Base-by-base conservation (phyloP, 768 basidiomycete genomes). In the Trametopsis cervina region DNA sequence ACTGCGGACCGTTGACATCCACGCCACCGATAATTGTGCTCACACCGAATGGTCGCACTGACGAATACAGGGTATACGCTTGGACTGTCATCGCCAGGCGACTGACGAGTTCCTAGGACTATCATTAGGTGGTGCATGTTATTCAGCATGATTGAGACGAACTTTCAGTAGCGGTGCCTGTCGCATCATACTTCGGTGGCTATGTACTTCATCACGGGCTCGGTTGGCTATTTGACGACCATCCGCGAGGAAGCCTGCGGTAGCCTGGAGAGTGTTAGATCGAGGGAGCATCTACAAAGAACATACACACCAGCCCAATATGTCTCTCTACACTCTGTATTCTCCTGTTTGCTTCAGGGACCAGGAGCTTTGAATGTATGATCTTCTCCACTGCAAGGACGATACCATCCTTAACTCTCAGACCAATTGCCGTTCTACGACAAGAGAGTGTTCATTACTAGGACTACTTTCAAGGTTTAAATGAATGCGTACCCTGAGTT, bases 341-440 rank as follows among this genome's bases (percentile, higher is more conserved):
- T 59, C 96, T 79, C 58, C 88, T 77, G 71, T 99, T 98, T 44
- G 84, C 83, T 44, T 83, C 90, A 25, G 93, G 93, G 2, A 99
- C 88, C 20, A 98, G 75, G 44, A 98, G 83, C 67, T 98, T 97
- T 27, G 91, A 94, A 66, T 94, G 92, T 9, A 97, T 78, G 38
- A 98, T 78, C 66, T 96, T 95, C 80, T 99, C 96, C n/a, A 98
- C 93, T 2, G 93, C 96, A 39, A 99, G 72, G 21, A 99, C 81
- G 51, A 99, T 70, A 18, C 96, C 96, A 63, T 95, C 92, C 68
- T 91, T 94, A 58, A 91, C 89, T 63, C 89, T 81, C 38, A 99
- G 73, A 26, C 94, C 96, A 57, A 99, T 94, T n/a, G 86, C 92
- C 49, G 96, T 97, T 39, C 94, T 97, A 56, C 25, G n/a, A 5